Percentiles rank a stretch among this genome's conserved stretches.
phyloP scores from a whole-genome alignment of 306 rosid genomes.

The Lablab purpureus region DNA sequence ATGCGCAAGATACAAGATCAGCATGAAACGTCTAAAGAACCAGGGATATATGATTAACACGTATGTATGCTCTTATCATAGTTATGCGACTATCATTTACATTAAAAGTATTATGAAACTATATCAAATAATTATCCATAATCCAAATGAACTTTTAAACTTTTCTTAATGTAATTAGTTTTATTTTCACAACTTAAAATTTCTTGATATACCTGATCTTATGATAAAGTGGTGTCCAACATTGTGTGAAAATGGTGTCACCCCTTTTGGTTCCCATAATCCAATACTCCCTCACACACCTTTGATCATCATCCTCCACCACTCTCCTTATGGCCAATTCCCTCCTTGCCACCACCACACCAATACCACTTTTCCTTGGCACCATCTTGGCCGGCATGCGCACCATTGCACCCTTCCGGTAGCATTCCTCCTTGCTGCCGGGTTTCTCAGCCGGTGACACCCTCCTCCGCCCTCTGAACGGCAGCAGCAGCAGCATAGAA shows the following conservation, averaged over 20 bases:
- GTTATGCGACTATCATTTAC: neutral
- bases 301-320: constrained; percentile 56
- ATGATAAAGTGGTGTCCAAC: constrained; percentile 70
- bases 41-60: neutral
- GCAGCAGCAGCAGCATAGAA: constrained; percentile 62
- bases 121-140: neutral
- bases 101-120: neutral
- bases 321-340: constrained; percentile 72
- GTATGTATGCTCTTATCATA: neutral
- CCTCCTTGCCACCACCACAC: constrained; percentile 57
- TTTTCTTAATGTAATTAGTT: neutral
- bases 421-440: constrained; percentile 47
- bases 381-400: constrained; percentile 64
- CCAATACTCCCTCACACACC: constrained; percentile 58
- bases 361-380: constrained; percentile 57
- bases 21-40: constrained; percentile 28
- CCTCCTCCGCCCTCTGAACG: constrained; percentile 70
- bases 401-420: constrained; percentile 56
- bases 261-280: constrained; percentile 66
- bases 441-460: constrained; percentile 43
- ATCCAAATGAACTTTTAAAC: neutral
- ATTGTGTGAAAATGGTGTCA: constrained; percentile 79
- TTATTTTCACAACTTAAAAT: neutral
- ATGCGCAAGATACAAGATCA: constrained; percentile 24
- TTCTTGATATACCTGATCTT: constrained; percentile 59